Evolutionary conservation across 192 early-diverging fungal species (phyloP).

Genomic region (Gigaspora rosea): DNA sequence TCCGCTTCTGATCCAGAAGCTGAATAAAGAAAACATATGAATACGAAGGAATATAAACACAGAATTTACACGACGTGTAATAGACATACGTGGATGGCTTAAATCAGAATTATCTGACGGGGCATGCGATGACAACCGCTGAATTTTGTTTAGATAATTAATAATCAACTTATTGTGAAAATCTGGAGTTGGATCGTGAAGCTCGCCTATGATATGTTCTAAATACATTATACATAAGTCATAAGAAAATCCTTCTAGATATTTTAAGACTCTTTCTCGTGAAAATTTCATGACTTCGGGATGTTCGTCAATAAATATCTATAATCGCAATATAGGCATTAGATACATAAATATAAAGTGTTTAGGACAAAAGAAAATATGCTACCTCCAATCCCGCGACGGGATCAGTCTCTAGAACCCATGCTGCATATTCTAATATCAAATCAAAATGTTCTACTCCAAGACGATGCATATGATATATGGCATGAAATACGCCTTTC

Average conservation of each 20-base stretch:
- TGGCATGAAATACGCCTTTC: conserved; percentile 63
- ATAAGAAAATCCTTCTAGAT: conserved; percentile 68
- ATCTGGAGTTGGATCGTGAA: conserved; percentile 64
- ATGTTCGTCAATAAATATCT: conserved; percentile 61
- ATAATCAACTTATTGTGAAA: conserved; percentile 83
- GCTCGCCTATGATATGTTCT: conserved; percentile 75
- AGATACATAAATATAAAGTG: conserved; percentile 19
- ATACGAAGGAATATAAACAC: neutral
- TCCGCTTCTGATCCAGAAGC: conserved; percentile 24
- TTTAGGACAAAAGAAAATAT: neutral
- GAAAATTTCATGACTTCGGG: conserved; percentile 65
- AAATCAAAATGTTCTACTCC: conserved; percentile 76
- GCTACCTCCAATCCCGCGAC: conserved; percentile 69
- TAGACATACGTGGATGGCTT: too few relatives aligned
- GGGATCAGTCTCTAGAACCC: conserved; percentile 72
- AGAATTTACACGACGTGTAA: neutral
- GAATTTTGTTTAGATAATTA: conserved; percentile 73
- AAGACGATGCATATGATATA: conserved; percentile 78
- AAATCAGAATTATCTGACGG: conserved; percentile 33
- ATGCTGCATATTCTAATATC: conserved; percentile 79
- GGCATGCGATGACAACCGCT: conserved; percentile 38
- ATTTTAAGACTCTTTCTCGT: conserved; percentile 59
- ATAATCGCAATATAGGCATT: neutral
- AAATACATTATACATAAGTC: conserved; percentile 75
- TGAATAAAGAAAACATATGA: neutral